A percentile compares a stretch with the other conserved stretches of the same genome.
Evolutionary conservation across 352 stramenopile genomes (phyloP).

Genomic region (Phytophthora hybrid): DNA sequence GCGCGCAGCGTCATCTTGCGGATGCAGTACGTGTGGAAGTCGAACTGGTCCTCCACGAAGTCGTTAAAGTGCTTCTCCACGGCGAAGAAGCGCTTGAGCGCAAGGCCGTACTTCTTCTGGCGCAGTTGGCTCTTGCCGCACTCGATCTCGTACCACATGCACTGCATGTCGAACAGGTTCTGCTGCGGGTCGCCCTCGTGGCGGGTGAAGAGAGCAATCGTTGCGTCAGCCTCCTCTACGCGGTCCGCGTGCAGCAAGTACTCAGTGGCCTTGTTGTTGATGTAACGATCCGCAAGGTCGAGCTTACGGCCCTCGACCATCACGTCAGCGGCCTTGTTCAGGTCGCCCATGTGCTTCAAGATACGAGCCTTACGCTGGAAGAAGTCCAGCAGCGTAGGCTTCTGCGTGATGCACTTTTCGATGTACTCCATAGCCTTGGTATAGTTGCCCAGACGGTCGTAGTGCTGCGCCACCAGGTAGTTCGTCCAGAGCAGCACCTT

Average conservation of each 20-base stretch:
- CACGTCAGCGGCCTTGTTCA: conserved; percentile 90
- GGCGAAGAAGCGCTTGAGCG: conserved; percentile 95
- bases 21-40: conserved; percentile 99
- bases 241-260: conserved; percentile 95
- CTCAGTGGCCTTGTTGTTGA: conserved; percentile 99
- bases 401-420: conserved; percentile 94
- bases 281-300: conserved; percentile 97
- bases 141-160: conserved; percentile 98
- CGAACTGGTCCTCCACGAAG: conserved; percentile 98
- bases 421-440: conserved; percentile 89
- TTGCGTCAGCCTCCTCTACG: conserved; percentile 93
- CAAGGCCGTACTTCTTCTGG: conserved; percentile 78
- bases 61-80: conserved; percentile 98
- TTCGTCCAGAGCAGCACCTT: conserved; percentile 89
- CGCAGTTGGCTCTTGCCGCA: conserved; percentile 68
- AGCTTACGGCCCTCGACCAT: conserved; percentile 94
- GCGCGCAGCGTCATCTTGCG: conserved; percentile 97
- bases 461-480: conserved; percentile 94
- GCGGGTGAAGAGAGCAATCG: conserved; percentile 97
- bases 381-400: conserved; percentile 93
- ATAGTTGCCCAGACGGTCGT: conserved; percentile 91
- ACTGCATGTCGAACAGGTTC: conserved; percentile 99
- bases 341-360: conserved; percentile 94
- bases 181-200: conserved; percentile 97
- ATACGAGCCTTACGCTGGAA: conserved; percentile 95